Conservation (phyloP, 208 protist genomes). For the Trypanosoma congolense region DNA sequence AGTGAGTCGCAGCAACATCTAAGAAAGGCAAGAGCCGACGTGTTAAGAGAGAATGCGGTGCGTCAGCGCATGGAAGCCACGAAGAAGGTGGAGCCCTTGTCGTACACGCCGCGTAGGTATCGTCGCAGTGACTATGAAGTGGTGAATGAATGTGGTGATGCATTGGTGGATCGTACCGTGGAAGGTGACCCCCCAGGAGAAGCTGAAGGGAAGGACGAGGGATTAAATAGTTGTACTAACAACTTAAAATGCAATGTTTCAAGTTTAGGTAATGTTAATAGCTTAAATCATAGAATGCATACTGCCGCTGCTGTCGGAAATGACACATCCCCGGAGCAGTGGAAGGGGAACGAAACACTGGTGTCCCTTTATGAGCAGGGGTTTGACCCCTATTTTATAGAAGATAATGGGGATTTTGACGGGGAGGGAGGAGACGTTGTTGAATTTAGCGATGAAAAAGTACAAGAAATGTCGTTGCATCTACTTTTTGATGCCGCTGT, state of each 20-base stretch:
- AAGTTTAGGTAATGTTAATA: too few relatives aligned
- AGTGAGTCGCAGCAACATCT: neutral
- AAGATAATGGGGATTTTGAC: constrained; percentile 10
- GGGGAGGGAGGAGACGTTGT: neutral
- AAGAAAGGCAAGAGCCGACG: constrained; percentile 45
- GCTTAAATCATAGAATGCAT: too few relatives aligned
- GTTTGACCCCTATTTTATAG: neutral
- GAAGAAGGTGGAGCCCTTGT: constrained; percentile 36
- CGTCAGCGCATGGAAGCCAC: constrained; percentile 44
- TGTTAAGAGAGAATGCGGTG: constrained; percentile 62
- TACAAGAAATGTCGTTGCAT: constrained; percentile 30
- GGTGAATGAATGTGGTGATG: constrained; percentile 1
- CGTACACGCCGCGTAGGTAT: constrained; percentile 52
- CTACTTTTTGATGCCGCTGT: constrained; percentile 72
- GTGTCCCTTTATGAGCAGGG: neutral
- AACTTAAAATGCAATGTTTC: too few relatives aligned
- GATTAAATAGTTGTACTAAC: too few relatives aligned
- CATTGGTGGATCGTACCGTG: neutral
- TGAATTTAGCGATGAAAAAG: neutral
- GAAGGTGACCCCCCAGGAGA: neutral
- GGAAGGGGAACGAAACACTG: neutral
- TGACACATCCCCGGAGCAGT: too few relatives aligned
- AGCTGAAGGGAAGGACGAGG: too few relatives aligned
- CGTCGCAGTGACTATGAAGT: constrained; percentile 14
- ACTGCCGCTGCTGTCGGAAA: too few relatives aligned